Evolutionary conservation across 371 early-diverging fungal genomes (phyloP).

Genomic region (Umbelopsis sp.): DNA sequence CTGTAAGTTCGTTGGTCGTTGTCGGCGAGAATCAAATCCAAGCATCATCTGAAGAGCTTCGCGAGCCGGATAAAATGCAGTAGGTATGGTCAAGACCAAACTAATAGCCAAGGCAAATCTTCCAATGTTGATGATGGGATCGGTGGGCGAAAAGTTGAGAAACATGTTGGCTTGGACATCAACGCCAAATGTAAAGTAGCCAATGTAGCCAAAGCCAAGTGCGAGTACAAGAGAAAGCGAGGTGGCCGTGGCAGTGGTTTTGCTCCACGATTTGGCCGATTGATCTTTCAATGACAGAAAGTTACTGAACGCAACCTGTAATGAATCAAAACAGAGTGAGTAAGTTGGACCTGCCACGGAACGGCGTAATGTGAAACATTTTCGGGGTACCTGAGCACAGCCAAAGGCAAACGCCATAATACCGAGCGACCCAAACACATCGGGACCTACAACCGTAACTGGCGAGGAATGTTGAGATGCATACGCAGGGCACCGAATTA

Average conservation of each 20-base stretch:
- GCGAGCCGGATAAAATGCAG: conserved; percentile 59
- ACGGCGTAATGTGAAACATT: too few species aligned
- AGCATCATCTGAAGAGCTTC: conserved; percentile 56
- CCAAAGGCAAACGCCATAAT: conserved; percentile 70
- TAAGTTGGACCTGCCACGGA: background rate
- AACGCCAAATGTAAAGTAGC: conserved; percentile 58
- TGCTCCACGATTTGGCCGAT: conserved; percentile 48
- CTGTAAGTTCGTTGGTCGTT: conserved; percentile 43
- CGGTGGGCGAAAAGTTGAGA: conserved; percentile 57
- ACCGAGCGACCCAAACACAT: conserved; percentile 60
- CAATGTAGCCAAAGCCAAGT: conserved; percentile 59
- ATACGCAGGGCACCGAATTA: conserved; percentile 56
- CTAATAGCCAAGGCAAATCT: conserved; percentile 56
- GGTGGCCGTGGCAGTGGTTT: conserved; percentile 50
- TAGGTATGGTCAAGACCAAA: conserved; percentile 60
- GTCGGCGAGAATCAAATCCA: conserved; percentile 48
- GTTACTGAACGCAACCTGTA: conserved; percentile 54
- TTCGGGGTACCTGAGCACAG: conserved; percentile 42
- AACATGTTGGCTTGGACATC: conserved; percentile 60
- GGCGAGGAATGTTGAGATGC: conserved; percentile 45
- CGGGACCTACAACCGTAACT: conserved; percentile 48
- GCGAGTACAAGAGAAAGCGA: conserved; percentile 53
- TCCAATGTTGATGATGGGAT: conserved; percentile 56
- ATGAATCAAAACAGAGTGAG: background rate
- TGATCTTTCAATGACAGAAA: conserved; percentile 52